These are phyloP conservation scores for Penicillium brevicompactum DNA, from an alignment of 2,329 filamentous ascomycete genomes.

Conservation along the genomic window DNA sequence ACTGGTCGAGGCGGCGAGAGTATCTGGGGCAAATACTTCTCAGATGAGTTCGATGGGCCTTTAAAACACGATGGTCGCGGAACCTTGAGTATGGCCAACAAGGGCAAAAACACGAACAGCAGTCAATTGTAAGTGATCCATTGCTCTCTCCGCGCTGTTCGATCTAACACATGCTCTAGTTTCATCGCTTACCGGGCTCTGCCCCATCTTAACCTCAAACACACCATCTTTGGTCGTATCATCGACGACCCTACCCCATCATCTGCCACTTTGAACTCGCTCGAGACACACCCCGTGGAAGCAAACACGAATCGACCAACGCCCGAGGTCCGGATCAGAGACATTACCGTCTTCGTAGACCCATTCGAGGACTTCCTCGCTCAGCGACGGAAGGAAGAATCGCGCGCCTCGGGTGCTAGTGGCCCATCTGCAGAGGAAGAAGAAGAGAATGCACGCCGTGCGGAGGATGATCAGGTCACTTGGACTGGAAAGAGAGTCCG, in stretches of 20 bases:
- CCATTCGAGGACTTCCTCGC: conserved; percentile 93
- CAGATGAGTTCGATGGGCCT: conserved; percentile 90
- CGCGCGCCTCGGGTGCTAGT: conserved; percentile 45
- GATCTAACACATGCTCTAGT: conserved; percentile 29
- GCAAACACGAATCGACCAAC: conserved; percentile 72
- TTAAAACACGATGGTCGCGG: conserved; percentile 80
- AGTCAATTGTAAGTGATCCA: conserved; percentile 68
- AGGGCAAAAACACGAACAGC: conserved; percentile 96
- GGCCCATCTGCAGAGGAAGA: conserved; percentile 22
- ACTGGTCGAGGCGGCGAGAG: conserved; percentile 88
- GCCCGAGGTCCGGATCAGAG: conserved; percentile 76
- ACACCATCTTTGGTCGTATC: conserved; percentile 92
- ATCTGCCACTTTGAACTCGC: conserved; percentile 60
- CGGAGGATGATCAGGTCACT: conserved; percentile 84
- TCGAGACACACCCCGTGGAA: conserved; percentile 78
- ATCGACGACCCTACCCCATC: conserved; percentile 63
- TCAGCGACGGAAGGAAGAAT: conserved; percentile 67
- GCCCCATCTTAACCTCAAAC: conserved; percentile 88
- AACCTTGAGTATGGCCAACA: conserved; percentile 93
- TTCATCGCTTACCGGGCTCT: conserved; percentile 88
- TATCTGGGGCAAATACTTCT: conserved; percentile 92
- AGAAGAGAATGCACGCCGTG: conserved; percentile 35
- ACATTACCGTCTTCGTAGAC: conserved; percentile 85
- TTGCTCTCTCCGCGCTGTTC: neutral
- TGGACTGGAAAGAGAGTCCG: conserved; percentile 95